A percentile compares a stretch with the other conserved stretches of the same genome.
Evolutionary conservation across 192 early-diverging fungal genomes (phyloP).

Genomic region (Umbelopsis sp.): DNA sequence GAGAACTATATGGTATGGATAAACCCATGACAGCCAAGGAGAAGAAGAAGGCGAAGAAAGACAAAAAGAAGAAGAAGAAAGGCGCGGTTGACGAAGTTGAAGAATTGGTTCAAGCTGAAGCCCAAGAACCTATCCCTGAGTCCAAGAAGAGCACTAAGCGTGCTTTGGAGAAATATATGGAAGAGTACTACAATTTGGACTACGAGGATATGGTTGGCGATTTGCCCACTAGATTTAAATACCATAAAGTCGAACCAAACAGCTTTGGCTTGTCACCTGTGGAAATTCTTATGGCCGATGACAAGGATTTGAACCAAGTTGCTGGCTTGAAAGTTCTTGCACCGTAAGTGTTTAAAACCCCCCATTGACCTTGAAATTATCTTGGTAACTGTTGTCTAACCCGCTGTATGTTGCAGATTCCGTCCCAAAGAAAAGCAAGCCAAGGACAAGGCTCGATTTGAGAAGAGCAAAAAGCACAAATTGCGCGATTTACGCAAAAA

Average conservation of each 20-base stretch:
- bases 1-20: slow-evolving; percentile 53
- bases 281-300: slow-evolving; percentile 92
- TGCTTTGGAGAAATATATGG: slow-evolving; percentile 73
- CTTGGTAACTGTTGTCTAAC: background rate
- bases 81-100: slow-evolving; percentile 37
- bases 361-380: background rate
- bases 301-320: slow-evolving; percentile 83
- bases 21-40: slow-evolving; percentile 21
- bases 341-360: slow-evolving; percentile 61
- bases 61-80: slow-evolving; percentile 27
- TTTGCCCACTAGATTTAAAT: slow-evolving; percentile 89
- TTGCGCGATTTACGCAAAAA: slow-evolving; percentile 19
- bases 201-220: slow-evolving; percentile 93
- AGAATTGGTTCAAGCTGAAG: slow-evolving; percentile 28
- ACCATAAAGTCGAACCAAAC: slow-evolving; percentile 79
- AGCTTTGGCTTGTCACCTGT: slow-evolving; percentile 78
- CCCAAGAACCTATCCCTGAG: slow-evolving; percentile 27
- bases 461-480: slow-evolving; percentile 27
- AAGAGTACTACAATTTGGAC: slow-evolving; percentile 90
- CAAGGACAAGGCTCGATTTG: slow-evolving; percentile 42
- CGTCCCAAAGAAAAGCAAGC: slow-evolving; percentile 55
- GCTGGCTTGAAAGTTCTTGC: slow-evolving; percentile 87
- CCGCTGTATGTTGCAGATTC: slow-evolving; percentile 24
- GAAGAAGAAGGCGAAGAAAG: slow-evolving; percentile 45
- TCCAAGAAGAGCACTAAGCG: slow-evolving; percentile 40